These are phyloP conservation scores for Domatiomyces globalis DNA, from an alignment of 2,329 filamentous ascomycete species.

Conservation along the genomic window DNA sequence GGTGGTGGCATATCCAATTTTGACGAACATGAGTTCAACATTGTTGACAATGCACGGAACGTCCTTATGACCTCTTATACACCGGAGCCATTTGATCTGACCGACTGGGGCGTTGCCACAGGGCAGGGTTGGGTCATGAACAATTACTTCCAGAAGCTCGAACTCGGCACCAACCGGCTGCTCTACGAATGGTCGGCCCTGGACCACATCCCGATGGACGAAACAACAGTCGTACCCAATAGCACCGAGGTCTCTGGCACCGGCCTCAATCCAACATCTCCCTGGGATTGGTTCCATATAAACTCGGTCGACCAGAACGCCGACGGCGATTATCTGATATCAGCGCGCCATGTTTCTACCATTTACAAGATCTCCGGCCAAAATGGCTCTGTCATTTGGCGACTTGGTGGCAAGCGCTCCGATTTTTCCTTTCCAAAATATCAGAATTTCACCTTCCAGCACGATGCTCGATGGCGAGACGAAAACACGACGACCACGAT, in stretches of 20 bases:
- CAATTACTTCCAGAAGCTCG: conserved; percentile 35
- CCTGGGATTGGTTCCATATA: conserved; percentile 34
- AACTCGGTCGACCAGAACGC: conserved; percentile 30
- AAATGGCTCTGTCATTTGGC: conserved; percentile 27
- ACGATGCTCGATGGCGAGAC: conserved; percentile 27
- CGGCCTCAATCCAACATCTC: conserved; percentile 31
- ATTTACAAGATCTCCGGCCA: conserved; percentile 30
- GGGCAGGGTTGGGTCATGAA: conserved; percentile 12
- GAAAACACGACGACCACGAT: conserved; percentile 27
- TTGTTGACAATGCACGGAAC: conserved; percentile 30
- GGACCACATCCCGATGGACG: conserved; percentile 38
- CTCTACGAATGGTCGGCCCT: conserved; percentile 47
- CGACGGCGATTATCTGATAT: conserved; percentile 29
- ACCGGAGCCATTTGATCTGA: conserved; percentile 8
- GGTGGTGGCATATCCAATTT: conserved; percentile 9
- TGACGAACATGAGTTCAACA: conserved; percentile 41
- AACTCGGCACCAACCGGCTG: conserved; percentile 38
- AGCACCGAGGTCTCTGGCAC: conserved; percentile 34
- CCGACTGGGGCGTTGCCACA: conserved; percentile 4
- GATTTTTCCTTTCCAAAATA: conserved; percentile 10
- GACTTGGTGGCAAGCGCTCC: conserved; percentile 25
- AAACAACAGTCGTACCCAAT: conserved; percentile 33
- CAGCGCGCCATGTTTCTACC: conserved; percentile 28
- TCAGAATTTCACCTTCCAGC: conserved; percentile 28
- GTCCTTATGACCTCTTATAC: conserved; percentile 29